A percentile compares a stretch with the other conserved stretches of the same genome.
Conservation (phyloP, 2,329 filamentous ascomycete species). For the Hawksworthiomyces lignivorus region DNA sequence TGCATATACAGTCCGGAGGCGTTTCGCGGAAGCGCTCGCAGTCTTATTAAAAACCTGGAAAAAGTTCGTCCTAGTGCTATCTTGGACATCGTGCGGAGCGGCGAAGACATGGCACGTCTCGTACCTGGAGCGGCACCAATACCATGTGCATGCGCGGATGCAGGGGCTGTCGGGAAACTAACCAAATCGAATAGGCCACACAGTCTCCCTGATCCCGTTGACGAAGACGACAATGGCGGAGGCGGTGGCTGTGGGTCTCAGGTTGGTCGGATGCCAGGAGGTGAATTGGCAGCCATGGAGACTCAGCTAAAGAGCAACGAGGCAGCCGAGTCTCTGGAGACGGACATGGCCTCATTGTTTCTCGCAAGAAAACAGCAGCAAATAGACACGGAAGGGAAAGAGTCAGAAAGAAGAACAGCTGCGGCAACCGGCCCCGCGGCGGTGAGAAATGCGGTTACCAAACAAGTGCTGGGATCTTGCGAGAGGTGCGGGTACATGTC, state of each 20-base stretch:
- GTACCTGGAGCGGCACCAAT: constrained; percentile 51
- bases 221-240: constrained; percentile 1
- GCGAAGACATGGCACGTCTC: constrained; percentile 91
- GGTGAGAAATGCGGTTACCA: constrained; percentile 29
- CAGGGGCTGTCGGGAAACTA: too few species aligned
- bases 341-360: constrained; percentile 51
- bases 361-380: constrained; percentile 24
- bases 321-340: constrained; percentile 51
- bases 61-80: constrained; percentile 90
- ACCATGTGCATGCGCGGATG: constrained; percentile 8
- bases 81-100: constrained; percentile 86
- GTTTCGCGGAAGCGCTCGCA: constrained; percentile 85
- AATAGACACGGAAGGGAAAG: constrained; percentile 4
- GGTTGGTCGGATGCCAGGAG: constrained; percentile 58
- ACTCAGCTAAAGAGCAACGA: constrained; percentile 60
- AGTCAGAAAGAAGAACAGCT: constrained; percentile 20
- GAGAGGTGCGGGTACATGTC: constrained; percentile 90
- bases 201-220: background rate
- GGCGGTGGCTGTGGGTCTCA: constrained; percentile 66
- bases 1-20: constrained; percentile 98
- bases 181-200: too few species aligned
- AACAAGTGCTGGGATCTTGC: constrained; percentile 75
- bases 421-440: constrained; percentile 13
- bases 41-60: constrained; percentile 91
- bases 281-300: constrained; percentile 79